Conservation (phyloP, 768 basidiomycete species). For the Trametes cinnabarina region DNA sequence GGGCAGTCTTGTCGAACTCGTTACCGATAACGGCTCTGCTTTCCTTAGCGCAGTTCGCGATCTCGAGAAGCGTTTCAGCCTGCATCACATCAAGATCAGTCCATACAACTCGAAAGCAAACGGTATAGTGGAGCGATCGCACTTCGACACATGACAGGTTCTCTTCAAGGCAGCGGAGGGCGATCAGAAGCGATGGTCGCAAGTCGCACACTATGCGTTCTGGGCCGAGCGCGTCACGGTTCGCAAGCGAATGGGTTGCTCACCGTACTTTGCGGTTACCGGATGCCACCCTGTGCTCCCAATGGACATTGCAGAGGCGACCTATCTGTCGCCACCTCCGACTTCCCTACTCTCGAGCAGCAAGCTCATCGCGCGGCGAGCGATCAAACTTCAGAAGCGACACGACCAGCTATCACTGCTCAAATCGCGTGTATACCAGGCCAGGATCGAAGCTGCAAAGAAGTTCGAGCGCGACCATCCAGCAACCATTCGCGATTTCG, state of each 20-base stretch:
- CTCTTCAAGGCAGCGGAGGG: slow-evolving; percentile 33
- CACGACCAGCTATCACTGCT: neutral
- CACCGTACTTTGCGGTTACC: slow-evolving; percentile 26
- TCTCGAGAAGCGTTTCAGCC: slow-evolving; percentile 27
- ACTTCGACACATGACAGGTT: slow-evolving; percentile 33
- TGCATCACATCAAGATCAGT: slow-evolving; percentile 39
- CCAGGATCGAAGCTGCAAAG: neutral
- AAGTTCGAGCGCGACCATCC: too few species aligned
- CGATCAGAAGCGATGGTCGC: slow-evolving; percentile 22
- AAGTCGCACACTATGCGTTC: slow-evolving; percentile 27
- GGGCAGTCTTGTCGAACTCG: slow-evolving; percentile 37
- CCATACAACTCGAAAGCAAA: slow-evolving; percentile 44
- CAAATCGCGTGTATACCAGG: neutral
- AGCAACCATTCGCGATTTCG: too few species aligned
- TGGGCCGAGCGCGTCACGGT: slow-evolving; percentile 39
- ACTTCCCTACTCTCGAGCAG: slow-evolving; percentile 5
- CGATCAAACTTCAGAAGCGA: slow-evolving; percentile 1
- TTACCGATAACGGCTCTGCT: slow-evolving; percentile 41
- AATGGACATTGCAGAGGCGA: slow-evolving; percentile 22
- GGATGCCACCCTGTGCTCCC: slow-evolving; percentile 23
- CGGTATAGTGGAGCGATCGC: slow-evolving; percentile 35
- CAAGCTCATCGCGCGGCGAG: slow-evolving; percentile 1
- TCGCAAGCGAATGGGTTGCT: slow-evolving; percentile 29
- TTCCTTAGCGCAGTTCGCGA: slow-evolving; percentile 26
- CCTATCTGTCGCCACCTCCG: slow-evolving; percentile 14